Evolutionary conservation across 306 rosid genomes (phyloP), one percentile per base, ranked within the genome.

Genomic region (Trifolium dubium): DNA sequence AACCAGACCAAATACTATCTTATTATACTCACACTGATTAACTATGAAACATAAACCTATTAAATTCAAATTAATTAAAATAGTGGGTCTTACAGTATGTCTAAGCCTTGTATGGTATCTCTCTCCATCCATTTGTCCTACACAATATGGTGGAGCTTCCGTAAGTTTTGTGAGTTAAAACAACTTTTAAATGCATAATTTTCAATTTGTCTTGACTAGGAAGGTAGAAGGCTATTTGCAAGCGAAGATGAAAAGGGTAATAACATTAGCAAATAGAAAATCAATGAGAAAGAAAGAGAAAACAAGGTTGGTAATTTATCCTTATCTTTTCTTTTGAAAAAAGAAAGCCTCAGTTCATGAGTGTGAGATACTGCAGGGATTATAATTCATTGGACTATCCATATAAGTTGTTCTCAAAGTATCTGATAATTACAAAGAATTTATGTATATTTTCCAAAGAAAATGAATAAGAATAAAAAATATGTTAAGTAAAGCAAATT

Each of bases 341-440:
- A 62, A 74, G 41, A 55, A 28, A 28, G 2, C 17, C 30, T 15
- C 46, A 10, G 32, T 46, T 31, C 0, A 29, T 44, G 40, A 62
- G 51, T 32, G 34, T 14, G 3, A 12, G 34, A 47, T 34, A 44
- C 32, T 43, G 44, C 56, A 28, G 10, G 18, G 18, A 39, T 40
- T 29, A 13, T 17, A 41, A 40, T 29, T 47, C 44, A 58, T 10
- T 10, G 12, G 35, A 28, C 37, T 29, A 11, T 23, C 37, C 23
- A 40, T 31, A 30, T 50, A 28, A 50, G 60, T 50, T 62, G 60
- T 66, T 59, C 49, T 28, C 18, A 34, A 53, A 54, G 44, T 74
- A 67, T 60, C 31, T 51, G 13, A 18, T 7, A 74, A 46, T 64
- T 63, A 37, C 80, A 74, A 12, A 11, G 73, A 31, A 50, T 30